Conservation (phyloP, 1,284 basidiomycete genomes). For the Agaricales sp. region DNA sequence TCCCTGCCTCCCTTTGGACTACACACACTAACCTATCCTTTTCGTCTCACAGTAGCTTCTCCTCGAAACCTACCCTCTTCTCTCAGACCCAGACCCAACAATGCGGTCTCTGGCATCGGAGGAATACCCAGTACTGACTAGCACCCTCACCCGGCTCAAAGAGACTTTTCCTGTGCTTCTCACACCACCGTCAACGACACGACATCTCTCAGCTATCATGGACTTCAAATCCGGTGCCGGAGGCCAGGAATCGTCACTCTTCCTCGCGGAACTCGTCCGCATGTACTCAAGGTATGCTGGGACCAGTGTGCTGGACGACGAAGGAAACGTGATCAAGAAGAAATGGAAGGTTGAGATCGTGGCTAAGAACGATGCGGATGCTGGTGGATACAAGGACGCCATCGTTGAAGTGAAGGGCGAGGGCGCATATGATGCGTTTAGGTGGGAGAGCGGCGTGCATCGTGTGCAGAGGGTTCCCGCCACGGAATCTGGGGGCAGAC, state of each 20-base stretch:
- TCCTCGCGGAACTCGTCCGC: conserved; percentile 68
- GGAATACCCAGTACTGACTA: conserved; percentile 50
- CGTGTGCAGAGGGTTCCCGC: conserved; percentile 90
- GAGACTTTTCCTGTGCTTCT: conserved; percentile 60
- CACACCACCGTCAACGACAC: conserved; percentile 59
- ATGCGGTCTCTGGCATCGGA: conserved; percentile 71
- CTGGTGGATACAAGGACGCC: conserved; percentile 73
- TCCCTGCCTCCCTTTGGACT: not conserved
- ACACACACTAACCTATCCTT: conserved; percentile 2
- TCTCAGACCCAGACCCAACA: conserved; percentile 67
- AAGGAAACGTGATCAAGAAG: conserved; percentile 5
- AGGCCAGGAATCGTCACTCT: conserved; percentile 82
- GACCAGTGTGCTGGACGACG: conserved; percentile 9
- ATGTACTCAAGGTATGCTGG: conserved; percentile 78
- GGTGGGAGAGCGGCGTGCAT: conserved; percentile 94
- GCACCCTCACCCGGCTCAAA: conserved; percentile 37
- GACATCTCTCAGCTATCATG: conserved; percentile 66
- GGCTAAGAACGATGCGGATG: conserved; percentile 41
- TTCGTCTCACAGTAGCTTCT: conserved; percentile 42
- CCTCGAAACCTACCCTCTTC: conserved; percentile 48
- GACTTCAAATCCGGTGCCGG: conserved; percentile 93
- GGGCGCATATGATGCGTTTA: conserved; percentile 70
- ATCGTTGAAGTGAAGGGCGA: conserved; percentile 75
- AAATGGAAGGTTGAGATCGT: conserved; percentile 46
- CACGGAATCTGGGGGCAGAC: conserved; percentile 79